Evolutionary conservation across 805 yeast species (phyloP), one percentile per base, ranked within the genome.

Genomic region (Jamesozyma piceae): DNA sequence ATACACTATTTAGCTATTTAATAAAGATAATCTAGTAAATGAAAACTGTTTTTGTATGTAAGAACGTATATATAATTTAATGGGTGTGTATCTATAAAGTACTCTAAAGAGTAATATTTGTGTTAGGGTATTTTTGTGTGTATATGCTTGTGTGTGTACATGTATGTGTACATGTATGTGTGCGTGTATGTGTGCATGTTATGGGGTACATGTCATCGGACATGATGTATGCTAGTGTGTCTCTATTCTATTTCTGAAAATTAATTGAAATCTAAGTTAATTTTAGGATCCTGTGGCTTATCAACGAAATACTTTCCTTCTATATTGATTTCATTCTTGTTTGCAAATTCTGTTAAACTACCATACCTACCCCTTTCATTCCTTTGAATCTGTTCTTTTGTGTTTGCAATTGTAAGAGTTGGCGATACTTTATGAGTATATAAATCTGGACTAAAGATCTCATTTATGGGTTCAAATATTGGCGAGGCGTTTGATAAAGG

Each of bases 371-470:
- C 55, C 4, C 37, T 46, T 21, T 51, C 44, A 34, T 58, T 60
- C 38, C 62, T 54, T 37, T 54, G 46, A 10, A 58, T 46, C 44
- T 60, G 63, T 39, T 55, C 54, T n/a, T 49, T 50, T 4, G 62
- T 55, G 39, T 57, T 46, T 20, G 34, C 42, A 8, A 51, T 51
- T 14, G 52, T 48, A 11, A 38, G 19, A 4, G 36, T 37, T 20
- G 55, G 52, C 3, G 53, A 49, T 15, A n/a, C 9, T 17, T 42
- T 37, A 31, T 49, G 48, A 13, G 45, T 42, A 37, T 44, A 49
- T 21, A 14, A 10, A 24, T 15, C 18, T n/a, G 34, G 34, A 15
- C 34, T 31, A 4, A 5, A 5, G 11, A 31, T 9, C n/a, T 31
- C 34, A 5, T n/a, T 9, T 5, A 11, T 10, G 20, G 10, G 18